Conservation (phyloP, 768 basidiomycete species). For the Boletus fagicola region DNA sequence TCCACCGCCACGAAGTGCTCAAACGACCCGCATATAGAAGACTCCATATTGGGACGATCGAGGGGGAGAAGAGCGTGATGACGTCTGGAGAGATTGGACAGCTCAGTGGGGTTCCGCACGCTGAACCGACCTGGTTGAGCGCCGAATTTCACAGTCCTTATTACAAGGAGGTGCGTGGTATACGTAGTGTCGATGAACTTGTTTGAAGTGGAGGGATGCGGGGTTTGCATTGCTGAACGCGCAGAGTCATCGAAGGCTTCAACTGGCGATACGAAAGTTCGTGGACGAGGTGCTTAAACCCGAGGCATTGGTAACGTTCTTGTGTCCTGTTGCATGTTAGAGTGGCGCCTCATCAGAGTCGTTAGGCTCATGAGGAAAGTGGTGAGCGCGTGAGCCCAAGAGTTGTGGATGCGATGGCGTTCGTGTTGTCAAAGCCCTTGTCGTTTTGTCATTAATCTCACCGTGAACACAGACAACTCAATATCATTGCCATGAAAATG, state of each 20-base stretch:
- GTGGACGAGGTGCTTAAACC: conserved; percentile 60
- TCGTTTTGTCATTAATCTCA: neutral
- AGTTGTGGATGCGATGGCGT: conserved; percentile 56
- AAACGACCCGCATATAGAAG: conserved; percentile 40
- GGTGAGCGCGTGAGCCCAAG: conserved; percentile 1
- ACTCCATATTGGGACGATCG: conserved; percentile 44
- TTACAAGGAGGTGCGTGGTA: conserved; percentile 55
- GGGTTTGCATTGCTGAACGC: neutral
- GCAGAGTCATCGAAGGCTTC: conserved; percentile 36
- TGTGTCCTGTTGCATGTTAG: conserved; percentile 3
- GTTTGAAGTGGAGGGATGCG: neutral
- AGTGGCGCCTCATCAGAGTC: neutral
- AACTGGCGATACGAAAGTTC: conserved; percentile 45
- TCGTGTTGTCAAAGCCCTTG: neutral
- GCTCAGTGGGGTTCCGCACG: conserved; percentile 71
- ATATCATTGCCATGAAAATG: too few species aligned
- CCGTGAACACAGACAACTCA: neutral
- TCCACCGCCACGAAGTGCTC: conserved; percentile 75
- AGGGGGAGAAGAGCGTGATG: conserved; percentile 55
- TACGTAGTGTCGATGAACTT: neutral
- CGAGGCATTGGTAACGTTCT: conserved; percentile 27
- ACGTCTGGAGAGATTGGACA: conserved; percentile 47
- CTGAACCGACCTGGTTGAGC: conserved; percentile 74
- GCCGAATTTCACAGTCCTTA: conserved; percentile 70
- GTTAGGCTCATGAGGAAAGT: too few species aligned